Base-by-base conservation (phyloP, 2,329 filamentous ascomycete species). In the Metarhizium guizhouense region DNA sequence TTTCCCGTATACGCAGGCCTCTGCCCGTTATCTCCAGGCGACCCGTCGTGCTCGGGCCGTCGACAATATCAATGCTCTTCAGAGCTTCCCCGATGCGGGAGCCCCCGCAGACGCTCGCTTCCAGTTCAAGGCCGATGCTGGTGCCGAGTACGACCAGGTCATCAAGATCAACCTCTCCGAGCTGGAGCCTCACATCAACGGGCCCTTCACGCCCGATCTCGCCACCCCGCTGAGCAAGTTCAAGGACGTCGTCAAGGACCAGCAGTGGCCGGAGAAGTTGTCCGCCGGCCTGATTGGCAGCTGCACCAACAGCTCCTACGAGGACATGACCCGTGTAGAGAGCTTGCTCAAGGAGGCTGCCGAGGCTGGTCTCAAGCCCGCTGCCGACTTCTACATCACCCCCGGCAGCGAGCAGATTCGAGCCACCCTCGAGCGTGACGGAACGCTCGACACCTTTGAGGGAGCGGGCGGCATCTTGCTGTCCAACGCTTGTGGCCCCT, bases 231-330 rank as follows among this genome's bases (percentile, higher is more conserved):
- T 99, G 54, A 96, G 92, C 51, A 81, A 86, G 67, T 99, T 99
- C 76, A 90, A 91, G 68, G 81, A 89, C 57, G 85, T 87, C 2
- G 90, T 96, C 25, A 80, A 87, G 72, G 80, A 87, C 64, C 90
- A 96, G 71, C 77, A 87, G 52, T 99, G 94, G 94, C 94, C 94
- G 2, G 83, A 89, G 68, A 90, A 86, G 60, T 87, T 99, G 59
- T 94, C 91, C 13, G 93, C 94, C 30, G 92, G 92, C 53, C 81
- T 99, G 54, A 99, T 99, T 68, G 94, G 94, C 58, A 96, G 91
- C 75, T 99, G 94, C 79, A 99, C 94, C 52, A 99, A 99, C 80
- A 95, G 90, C 71, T 97, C 94, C 2, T 99, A 97, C 71, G 88
- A 96, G 74, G 94, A 99, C 70, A 99, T 99, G 94, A 95, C 92